These are phyloP conservation scores for Coleophoma crateriformis DNA, from an alignment of 2,329 filamentous ascomycete genomes.

Conservation along the genomic window DNA sequence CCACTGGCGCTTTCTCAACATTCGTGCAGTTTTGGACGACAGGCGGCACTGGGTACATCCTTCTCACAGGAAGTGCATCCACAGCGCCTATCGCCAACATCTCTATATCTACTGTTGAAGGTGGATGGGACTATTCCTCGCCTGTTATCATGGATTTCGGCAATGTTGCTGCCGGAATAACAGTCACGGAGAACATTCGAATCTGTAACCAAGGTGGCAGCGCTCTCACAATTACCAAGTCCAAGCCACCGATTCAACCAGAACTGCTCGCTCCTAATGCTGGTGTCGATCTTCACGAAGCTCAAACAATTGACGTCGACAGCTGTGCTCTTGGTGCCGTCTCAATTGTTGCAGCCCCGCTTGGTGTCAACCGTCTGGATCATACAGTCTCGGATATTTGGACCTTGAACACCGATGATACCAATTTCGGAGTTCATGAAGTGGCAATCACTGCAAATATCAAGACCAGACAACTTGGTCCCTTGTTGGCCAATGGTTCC, in stretches of 20 bases:
- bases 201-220: slow-evolving; percentile 33
- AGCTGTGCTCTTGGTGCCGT: slow-evolving; percentile 26
- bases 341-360: slow-evolving; percentile 24
- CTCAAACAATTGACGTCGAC: slow-evolving; percentile 26
- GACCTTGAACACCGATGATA: slow-evolving; percentile 36
- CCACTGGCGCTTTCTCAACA: slow-evolving; percentile 26
- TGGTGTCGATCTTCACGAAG: slow-evolving; percentile 27
- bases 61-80: slow-evolving; percentile 28
- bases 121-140: slow-evolving; percentile 25
- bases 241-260: slow-evolving; percentile 27
- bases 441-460: slow-evolving; percentile 28
- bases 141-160: slow-evolving; percentile 26
- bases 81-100: slow-evolving; percentile 29
- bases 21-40: slow-evolving; percentile 31
- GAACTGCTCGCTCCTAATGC: slow-evolving; percentile 29
- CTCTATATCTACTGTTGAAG: slow-evolving; percentile 28
- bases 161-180: slow-evolving; percentile 24
- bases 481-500: slow-evolving; percentile 25
- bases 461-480: slow-evolving; percentile 29
- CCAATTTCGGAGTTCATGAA: slow-evolving; percentile 32
- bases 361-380: slow-evolving; percentile 24
- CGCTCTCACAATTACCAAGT: slow-evolving; percentile 30
- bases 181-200: slow-evolving; percentile 24
- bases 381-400: slow-evolving; percentile 27
- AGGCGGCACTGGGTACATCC: slow-evolving; percentile 26